Evolutionary conservation across 2,329 filamentous ascomycete genomes (phyloP), one percentile per base, ranked within the genome.

Genomic region (Ophiostoma ips): DNA sequence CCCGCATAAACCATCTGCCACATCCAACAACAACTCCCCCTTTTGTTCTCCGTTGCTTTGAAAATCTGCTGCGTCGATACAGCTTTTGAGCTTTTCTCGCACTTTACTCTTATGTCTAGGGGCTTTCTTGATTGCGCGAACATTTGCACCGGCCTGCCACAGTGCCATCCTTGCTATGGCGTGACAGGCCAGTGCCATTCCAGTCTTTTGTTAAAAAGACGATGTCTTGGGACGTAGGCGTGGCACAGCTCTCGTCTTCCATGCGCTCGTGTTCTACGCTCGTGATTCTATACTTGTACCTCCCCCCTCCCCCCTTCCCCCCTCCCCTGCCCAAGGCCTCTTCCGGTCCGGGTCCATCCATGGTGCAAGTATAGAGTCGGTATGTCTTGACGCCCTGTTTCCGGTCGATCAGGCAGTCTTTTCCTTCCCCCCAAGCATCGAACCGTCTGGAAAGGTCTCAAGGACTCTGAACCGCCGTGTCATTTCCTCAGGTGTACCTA

Each of bases 41-140:
- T n/a, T n/a, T 63, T 61, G 60, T 57, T 63, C 62, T 61, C 58
- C 53, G 54, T 59, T 57, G 50, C 50, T 46, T 53, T 52, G 53
- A 19, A 50, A 49, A 43, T 51, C 36, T 51, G 37, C 44, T 47
- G 46, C 49, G 49, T 46, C 35, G 28, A 28, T 19, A 44, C 36
- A 67, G 70, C 75, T 73, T 70, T 71, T 73, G 67, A 66, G 66
- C 63, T 69, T 53, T n/a, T 76, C 73, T 74, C 77, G 80, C 87
- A 80, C 84, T 89, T 82, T 87, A 87, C 87, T 90, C 83, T 87
- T 77, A 79, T 81, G 82, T 85, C 80, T 84, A 83, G 82, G 83
- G 82, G 81, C 81, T 83, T 71, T 84, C 77, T 83, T 80, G 78
- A 80, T 81, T 83, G 84, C 80, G 87, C 87, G 81, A 86, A 83